Evolutionary conservation across 2,329 filamentous ascomycete genomes (phyloP).

Genomic region (Fusarium bulbicola): DNA sequence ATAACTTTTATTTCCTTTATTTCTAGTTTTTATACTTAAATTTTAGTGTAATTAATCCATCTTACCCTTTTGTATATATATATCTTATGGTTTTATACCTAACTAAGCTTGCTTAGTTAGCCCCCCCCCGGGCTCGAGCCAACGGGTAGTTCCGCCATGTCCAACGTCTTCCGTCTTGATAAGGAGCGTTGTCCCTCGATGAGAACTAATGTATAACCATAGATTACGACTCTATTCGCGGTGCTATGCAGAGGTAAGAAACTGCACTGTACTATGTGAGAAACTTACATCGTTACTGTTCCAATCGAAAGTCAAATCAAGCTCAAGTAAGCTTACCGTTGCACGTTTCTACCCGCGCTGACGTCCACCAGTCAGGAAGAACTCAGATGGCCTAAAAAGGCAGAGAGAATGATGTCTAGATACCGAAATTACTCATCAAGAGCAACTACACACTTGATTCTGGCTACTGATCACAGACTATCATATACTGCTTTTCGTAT

Average conservation of each 20-base stretch:
- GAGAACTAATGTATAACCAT: not conserved
- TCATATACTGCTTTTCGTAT: not conserved
- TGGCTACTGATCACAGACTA: too few relatives aligned
- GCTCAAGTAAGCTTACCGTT: constrained; percentile 8
- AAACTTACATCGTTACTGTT: not conserved
- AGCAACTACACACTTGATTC: not conserved
- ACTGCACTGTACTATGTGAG: not conserved
- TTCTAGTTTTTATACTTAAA: too few relatives aligned
- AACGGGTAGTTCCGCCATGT: not conserved
- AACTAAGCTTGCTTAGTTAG: too few relatives aligned
- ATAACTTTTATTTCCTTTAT: too few relatives aligned
- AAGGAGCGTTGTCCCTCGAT: not conserved
- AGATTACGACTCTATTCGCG: not conserved
- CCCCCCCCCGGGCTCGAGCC: too few relatives aligned
- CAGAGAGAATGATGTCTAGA: not conserved
- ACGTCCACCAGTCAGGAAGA: constrained; percentile 1
- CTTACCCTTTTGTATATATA: too few relatives aligned
- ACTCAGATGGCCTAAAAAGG: not conserved
- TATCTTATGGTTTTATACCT: too few relatives aligned
- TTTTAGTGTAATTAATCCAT: too few relatives aligned
- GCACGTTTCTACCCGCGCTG: not conserved
- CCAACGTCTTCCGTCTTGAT: not conserved
- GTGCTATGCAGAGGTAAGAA: accelerated
- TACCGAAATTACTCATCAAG: not conserved
- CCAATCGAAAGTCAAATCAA: not conserved